These are phyloP conservation scores for Fusarium compactum DNA, from an alignment of 2,329 filamentous ascomycete species.

Conservation along the genomic window DNA sequence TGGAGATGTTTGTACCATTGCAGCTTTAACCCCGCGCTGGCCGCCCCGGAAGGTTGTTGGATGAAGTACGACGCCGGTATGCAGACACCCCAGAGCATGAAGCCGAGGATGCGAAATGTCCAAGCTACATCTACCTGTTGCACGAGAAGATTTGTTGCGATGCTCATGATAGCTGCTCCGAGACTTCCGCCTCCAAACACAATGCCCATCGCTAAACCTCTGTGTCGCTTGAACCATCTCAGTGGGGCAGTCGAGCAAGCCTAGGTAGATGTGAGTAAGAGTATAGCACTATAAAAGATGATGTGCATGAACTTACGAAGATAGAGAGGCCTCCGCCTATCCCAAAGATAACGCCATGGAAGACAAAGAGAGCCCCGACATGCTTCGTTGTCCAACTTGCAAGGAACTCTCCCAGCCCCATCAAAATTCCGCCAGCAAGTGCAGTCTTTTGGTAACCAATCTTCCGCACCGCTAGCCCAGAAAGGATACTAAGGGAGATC, in stretches of 20 bases:
- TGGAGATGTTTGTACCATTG: constrained; percentile 42
- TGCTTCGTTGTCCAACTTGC: constrained; percentile 46
- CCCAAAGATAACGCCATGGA: constrained; percentile 47
- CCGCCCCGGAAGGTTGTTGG: constrained; percentile 26
- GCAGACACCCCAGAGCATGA: constrained; percentile 48
- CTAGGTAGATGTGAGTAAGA: background rate
- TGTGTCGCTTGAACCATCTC: constrained; percentile 46
- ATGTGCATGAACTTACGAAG: constrained; percentile 16
- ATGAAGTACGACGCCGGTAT: constrained; percentile 48
- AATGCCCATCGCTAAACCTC: constrained; percentile 47
- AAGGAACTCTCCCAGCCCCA: constrained; percentile 49
- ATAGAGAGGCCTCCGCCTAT: constrained; percentile 43
- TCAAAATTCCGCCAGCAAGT: constrained; percentile 41
- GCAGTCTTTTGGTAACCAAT: constrained; percentile 45
- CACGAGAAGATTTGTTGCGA: constrained; percentile 45
- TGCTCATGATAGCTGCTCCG: constrained; percentile 48
- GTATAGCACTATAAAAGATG: fast-evolving
- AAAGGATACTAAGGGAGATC: constrained; percentile 44
- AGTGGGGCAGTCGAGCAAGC: constrained; percentile 44
- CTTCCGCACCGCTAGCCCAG: constrained; percentile 31
- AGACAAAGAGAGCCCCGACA: constrained; percentile 43
- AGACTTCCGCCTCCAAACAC: constrained; percentile 49
- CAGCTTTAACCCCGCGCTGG: constrained; percentile 27
- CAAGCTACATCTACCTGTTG: constrained; percentile 41
- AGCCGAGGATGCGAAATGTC: constrained; percentile 47